Conservation (phyloP, 2,329 filamentous ascomycete genomes). For the Pseudomassariella vexata region DNA sequence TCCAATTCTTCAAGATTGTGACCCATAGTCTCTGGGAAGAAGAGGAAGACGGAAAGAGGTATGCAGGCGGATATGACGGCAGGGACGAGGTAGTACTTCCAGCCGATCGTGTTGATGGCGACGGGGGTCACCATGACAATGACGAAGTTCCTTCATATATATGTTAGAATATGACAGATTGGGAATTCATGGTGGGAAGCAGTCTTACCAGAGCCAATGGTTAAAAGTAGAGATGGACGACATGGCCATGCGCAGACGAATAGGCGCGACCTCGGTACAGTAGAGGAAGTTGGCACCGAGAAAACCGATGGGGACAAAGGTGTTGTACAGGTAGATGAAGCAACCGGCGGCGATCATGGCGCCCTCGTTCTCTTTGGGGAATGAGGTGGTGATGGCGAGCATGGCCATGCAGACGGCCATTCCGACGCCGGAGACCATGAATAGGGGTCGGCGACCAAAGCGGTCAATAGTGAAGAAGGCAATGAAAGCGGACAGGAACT, state of each 20-base stretch:
- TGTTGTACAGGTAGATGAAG: conserved; percentile 56
- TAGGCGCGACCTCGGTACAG: conserved; percentile 51
- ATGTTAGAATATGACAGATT: background rate
- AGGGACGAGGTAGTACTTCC: conserved; percentile 45
- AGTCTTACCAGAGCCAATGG: conserved; percentile 41
- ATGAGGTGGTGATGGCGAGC: conserved; percentile 45
- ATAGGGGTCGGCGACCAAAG: conserved; percentile 41
- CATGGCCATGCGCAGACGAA: conserved; percentile 46
- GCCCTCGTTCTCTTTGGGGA: conserved; percentile 34
- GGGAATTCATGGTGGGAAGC: background rate
- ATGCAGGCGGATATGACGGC: conserved; percentile 38
- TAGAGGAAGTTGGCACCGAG: conserved; percentile 56
- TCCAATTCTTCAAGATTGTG: conserved; percentile 41
- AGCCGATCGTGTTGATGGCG: conserved; percentile 44
- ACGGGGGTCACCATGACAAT: conserved; percentile 38
- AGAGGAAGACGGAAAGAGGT: conserved; percentile 35
- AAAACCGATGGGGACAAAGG: conserved; percentile 55
- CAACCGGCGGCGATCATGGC: conserved; percentile 46
- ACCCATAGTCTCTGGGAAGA: conserved; percentile 45
- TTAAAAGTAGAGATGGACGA: conserved; percentile 50
- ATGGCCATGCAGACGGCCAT: conserved; percentile 51
- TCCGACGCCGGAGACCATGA: conserved; percentile 44
- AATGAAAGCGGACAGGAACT: conserved; percentile 37
- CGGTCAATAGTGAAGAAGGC: conserved; percentile 45
- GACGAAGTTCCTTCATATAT: conserved; percentile 32